Base-by-base conservation (phyloP, 148 eudicot genomes). In the Heliamphora exappendiculata region DNA sequence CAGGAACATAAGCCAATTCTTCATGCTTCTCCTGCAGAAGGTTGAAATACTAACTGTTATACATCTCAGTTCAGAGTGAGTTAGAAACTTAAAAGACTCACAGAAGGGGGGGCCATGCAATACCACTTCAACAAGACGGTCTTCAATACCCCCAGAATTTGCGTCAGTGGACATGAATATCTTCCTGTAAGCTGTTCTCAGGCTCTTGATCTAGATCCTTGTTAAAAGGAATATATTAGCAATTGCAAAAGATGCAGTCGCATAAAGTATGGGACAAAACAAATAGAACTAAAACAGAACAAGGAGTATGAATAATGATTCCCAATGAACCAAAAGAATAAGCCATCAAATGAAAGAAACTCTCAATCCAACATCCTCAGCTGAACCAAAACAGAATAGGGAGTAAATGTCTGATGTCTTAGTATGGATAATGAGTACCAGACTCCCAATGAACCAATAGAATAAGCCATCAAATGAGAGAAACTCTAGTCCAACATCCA, bases 151-250 rank as follows among this genome's bases (percentile, higher is more conserved):
- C 54, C 84, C 88, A 59, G 83, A 79, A 65, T 84, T 86, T 76
- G 85, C 78, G 78, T 75, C 79, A 42, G 51, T 73, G 24, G 96
- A 84, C 92, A 95, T 91, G 86, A 95, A 95, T 78, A 92, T 87
- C 84, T 84, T 92, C 54, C 97, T 87, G 80, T 92, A 95, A 51
- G 99, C 97, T 65, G 88, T 85, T 84, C 94, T 86, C 79, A 95
- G 84, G 83, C 91, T 85, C 84, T 78, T 91, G 77, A 95, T 88
- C 98, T 94, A 85, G 64, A 81, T 72, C 75, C 74, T 78, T 77
- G 74, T 76, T 49, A 65, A 73, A 22, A 63, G 39, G 53, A 66
- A 50, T 36, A 74, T 72, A 45, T 67, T 58, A 75, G 73, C 67
- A 73, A 33, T 60, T 62, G 33, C 54, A 39, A 64, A 66, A 66